A percentile compares a stretch with the other conserved stretches of the same genome.
phyloP scores from a whole-genome alignment of 2,329 filamentous ascomycete genomes.

The Aspergillus intermedius region DNA sequence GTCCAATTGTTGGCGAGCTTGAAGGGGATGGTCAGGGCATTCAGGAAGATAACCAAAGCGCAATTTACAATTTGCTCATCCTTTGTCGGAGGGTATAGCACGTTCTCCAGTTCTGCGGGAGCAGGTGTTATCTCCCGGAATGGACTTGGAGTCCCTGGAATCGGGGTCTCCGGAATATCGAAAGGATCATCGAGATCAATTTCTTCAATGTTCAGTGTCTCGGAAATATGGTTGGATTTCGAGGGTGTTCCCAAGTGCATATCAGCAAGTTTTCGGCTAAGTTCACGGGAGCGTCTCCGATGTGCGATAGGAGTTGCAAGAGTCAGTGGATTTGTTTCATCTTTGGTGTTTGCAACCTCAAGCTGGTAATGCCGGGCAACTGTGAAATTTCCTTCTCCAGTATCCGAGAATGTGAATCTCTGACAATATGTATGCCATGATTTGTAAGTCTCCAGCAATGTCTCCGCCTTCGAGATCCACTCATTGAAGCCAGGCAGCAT shows the following conservation, averaged over 20 bases:
- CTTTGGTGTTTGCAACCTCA: background rate
- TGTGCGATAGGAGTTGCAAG: slow-evolving; percentile 5
- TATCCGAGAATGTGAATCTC: background rate
- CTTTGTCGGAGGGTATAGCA: slow-evolving; percentile 8
- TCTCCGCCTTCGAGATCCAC: background rate
- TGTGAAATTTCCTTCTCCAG: slow-evolving; percentile 2
- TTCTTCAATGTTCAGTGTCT: background rate
- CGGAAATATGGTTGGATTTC: background rate
- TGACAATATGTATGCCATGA: slow-evolving; percentile 2
- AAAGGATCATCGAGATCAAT: background rate
- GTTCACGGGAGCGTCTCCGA: slow-evolving; percentile 1
- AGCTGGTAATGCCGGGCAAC: slow-evolving; percentile 6
- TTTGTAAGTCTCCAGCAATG: background rate
- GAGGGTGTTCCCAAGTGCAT: background rate
- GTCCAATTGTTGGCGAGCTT: slow-evolving; percentile 7
- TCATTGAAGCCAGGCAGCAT: background rate
- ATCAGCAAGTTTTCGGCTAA: background rate
- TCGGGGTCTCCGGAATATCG: background rate
- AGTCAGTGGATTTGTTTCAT: background rate
- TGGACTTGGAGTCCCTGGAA: background rate
- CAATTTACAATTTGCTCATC: slow-evolving; percentile 18
- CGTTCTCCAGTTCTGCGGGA: slow-evolving; percentile 4
- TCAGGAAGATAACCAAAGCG: slow-evolving; percentile 11
- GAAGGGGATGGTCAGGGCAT: slow-evolving; percentile 10
- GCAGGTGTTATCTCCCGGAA: slow-evolving; percentile 1